These are phyloP conservation scores for Nitzschia sp. DNA, from an alignment of 108 stramenopile species.

Conservation along the genomic window DNA sequence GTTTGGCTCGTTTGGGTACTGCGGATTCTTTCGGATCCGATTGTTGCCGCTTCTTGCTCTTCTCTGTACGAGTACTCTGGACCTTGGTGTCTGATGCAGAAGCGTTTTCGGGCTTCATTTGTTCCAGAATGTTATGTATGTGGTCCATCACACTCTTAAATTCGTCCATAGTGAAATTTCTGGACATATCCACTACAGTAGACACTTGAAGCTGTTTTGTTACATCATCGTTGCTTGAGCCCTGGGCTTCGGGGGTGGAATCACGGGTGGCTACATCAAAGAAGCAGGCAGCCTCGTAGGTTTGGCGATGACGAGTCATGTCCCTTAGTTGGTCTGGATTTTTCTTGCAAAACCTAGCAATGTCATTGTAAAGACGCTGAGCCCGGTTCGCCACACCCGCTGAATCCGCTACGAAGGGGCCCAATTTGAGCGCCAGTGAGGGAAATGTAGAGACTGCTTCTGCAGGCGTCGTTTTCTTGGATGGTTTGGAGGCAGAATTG, in stretches of 20 bases:
- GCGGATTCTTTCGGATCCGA: background rate
- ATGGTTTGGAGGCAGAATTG: background rate
- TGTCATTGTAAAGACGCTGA: slow-evolving; percentile 21
- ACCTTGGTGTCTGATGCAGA: background rate
- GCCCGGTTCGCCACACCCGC: slow-evolving; percentile 30
- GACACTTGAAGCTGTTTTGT: slow-evolving; percentile 5
- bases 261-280: slow-evolving; percentile 41
- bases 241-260: background rate
- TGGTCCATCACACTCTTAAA: slow-evolving; percentile 11
- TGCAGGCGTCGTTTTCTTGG: background rate
- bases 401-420: slow-evolving; percentile 34
- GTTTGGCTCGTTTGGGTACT: background rate
- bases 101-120: background rate
- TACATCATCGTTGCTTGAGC: background rate
- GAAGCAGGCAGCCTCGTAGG: slow-evolving; percentile 70
- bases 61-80: background rate
- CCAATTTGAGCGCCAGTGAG: slow-evolving; percentile 37
- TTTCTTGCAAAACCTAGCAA: background rate
- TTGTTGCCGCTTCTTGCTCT: background rate
- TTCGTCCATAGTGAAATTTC: slow-evolving; percentile 8
- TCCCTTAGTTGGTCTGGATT: slow-evolving; percentile 34
- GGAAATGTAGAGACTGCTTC: slow-evolving; percentile 22
- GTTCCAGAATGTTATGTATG: background rate
- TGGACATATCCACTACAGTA: slow-evolving; percentile 11
- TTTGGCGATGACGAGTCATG: slow-evolving; percentile 29